Base-by-base conservation (phyloP, 768 basidiomycete genomes). In the Russula ochroleuca region DNA sequence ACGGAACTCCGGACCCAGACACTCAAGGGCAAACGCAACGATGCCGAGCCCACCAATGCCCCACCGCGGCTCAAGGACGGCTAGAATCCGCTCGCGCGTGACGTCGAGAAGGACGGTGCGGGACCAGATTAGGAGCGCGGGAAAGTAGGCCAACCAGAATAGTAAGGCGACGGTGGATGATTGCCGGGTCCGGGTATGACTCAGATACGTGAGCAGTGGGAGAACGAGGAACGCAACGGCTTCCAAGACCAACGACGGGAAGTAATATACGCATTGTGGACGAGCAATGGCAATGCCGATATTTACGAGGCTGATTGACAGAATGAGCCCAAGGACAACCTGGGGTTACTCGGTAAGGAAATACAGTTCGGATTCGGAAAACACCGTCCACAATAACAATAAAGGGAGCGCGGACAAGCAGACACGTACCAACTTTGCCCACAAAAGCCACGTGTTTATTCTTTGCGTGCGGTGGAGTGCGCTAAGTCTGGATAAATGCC, bases 71-170 rank as follows among this genome's bases (percentile, higher is more conserved):
- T 72, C 68, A 28, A 86, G 62, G 13, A 85, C 68, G 2, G 77
- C 65, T 2, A 70, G 67, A 19, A 75, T 65, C 9, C 78, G 63
- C 35, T 73, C 76, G 50, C 74, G 68, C 31, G 73, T 13, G 71
- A 67, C 62, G 48, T 66, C 50, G n/a, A 78, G 35, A 21, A 37
- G 54, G 53, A 77, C 69, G 0, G 93, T 90, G 8, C 92, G 81
- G 0, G 83, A 76, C 81, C 87, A 85, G 6, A 90, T 72, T 13
- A 75, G 69, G 0, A 84, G 68, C 0, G 75, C 77, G 17, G 78
- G 21, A 14, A 82, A 55, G 68, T 92, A 90, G 10, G 81, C 56
- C 0, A 92, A 91, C 88, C 91, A 96, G 74, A 92, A 95, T 53
- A 95, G 72, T 11, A 97, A 81, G 41, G 94, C 74, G 14, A 85